These are phyloP conservation scores for Thoreauomyces humboldtii DNA, from an alignment of 192 early-diverging fungal species.

Conservation along the genomic window DNA sequence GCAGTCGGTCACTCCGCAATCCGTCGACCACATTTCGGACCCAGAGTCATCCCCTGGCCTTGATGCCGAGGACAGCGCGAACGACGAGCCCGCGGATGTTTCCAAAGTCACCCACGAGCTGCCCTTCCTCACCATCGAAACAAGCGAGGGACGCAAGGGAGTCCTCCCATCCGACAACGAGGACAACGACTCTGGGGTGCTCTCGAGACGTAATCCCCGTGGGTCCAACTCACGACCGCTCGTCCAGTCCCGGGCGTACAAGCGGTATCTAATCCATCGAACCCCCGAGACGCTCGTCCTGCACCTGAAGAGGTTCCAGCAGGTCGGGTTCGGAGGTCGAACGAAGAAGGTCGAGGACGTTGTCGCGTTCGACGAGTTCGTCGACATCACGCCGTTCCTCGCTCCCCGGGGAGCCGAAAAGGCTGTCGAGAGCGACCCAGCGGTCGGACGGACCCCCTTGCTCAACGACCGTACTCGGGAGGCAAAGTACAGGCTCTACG, in stretches of 20 bases:
- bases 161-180: too few species aligned
- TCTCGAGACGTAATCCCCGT: too few species aligned
- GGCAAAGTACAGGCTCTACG: constrained; percentile 38
- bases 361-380: constrained; percentile 37
- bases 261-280: constrained; percentile 45
- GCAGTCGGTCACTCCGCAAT: too few species aligned
- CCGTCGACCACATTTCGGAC: too few species aligned
- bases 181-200: too few species aligned
- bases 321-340: constrained; percentile 24
- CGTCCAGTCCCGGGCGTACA: constrained; percentile 33
- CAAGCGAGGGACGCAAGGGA: too few species aligned
- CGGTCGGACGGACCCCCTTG: neutral
- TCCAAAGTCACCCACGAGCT: too few species aligned
- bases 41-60: too few species aligned
- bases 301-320: constrained; percentile 48
- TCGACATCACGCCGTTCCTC: constrained; percentile 39
- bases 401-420: constrained; percentile 28
- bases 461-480: neutral
- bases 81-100: too few species aligned
- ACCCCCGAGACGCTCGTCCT: constrained; percentile 42
- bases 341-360: constrained; percentile 37
- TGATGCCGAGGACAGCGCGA: too few species aligned
- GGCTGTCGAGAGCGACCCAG: neutral
- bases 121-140: too few species aligned
- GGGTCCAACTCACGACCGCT: too few species aligned